A percentile compares a stretch with the other conserved stretches of the same genome.
Conservation (phyloP, 257 asterid genomes). For the Solanum virginianum region DNA sequence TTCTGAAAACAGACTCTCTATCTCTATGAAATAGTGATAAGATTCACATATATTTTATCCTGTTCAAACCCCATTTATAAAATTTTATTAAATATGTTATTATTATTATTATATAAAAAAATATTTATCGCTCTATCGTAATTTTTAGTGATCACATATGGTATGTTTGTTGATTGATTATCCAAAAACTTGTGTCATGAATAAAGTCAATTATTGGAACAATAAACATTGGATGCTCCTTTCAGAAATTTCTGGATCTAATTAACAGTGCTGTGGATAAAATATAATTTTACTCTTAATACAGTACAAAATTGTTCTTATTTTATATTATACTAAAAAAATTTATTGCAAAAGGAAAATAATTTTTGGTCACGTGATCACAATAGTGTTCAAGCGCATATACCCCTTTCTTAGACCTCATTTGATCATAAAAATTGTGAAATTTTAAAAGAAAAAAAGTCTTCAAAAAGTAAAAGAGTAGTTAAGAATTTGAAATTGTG, state of each 20-base stretch:
- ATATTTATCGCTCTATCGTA: fast-evolving
- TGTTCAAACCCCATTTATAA: fast-evolving
- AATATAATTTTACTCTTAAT: neutral
- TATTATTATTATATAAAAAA: too few species aligned
- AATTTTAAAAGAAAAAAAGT: neutral
- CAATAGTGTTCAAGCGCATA: neutral
- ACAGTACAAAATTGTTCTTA: neutral
- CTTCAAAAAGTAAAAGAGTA: too few species aligned
- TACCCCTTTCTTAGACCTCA: neutral
- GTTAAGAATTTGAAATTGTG: neutral
- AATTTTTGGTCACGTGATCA: neutral
- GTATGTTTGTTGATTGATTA: neutral
- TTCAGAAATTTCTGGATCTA: neutral
- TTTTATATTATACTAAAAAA: neutral
- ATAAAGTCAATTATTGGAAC: neutral
- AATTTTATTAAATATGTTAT: too few species aligned
- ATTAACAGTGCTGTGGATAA: neutral
- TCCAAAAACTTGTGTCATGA: neutral
- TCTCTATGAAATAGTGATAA: too few species aligned
- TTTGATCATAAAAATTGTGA: neutral
- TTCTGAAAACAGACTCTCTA: too few species aligned
- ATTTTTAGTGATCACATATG: neutral
- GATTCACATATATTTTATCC: too few species aligned
- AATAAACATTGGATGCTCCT: neutral
- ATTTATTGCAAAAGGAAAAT: neutral